Conservation (phyloP, 441 rosid species). For the Sinapis alba region DNA sequence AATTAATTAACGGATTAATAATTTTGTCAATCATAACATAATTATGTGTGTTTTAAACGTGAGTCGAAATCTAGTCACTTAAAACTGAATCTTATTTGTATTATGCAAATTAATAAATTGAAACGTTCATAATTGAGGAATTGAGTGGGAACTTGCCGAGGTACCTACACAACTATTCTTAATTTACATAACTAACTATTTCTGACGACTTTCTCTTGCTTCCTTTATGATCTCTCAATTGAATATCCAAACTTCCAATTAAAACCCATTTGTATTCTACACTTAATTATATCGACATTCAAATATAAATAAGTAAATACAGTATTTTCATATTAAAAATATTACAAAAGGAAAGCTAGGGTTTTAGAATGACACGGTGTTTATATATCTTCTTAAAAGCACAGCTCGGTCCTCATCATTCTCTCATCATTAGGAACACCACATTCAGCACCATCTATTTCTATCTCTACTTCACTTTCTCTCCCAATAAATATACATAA, state of each 20-base stretch:
- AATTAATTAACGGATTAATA: too few species aligned
- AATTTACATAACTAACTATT: slow-evolving; percentile 25
- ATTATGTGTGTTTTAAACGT: too few species aligned
- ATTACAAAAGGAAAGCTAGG: slow-evolving; percentile 19
- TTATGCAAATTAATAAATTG: background rate
- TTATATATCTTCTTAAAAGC: slow-evolving; percentile 21
- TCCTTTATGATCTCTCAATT: slow-evolving; percentile 10
- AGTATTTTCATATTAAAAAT: background rate
- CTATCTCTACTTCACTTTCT: background rate
- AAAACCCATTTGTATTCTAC: background rate
- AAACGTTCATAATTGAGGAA: slow-evolving; percentile 18
- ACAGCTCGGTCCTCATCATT: background rate
- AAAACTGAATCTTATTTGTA: background rate
- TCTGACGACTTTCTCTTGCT: slow-evolving; percentile 22
- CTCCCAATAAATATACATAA: background rate
- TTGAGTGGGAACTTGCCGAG: slow-evolving; percentile 13
- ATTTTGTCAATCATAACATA: too few species aligned
- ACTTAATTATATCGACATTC: background rate
- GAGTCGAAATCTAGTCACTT: too few species aligned
- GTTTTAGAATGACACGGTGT: slow-evolving; percentile 17
- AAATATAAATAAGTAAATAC: background rate
- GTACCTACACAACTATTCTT: slow-evolving; percentile 16
- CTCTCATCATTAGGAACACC: background rate
- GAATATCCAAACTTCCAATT: background rate
- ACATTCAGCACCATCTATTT: background rate